Evolutionary conservation across 1,139 yeast genomes (phyloP).

Genomic region (Hanseniaspora gamundiae): DNA sequence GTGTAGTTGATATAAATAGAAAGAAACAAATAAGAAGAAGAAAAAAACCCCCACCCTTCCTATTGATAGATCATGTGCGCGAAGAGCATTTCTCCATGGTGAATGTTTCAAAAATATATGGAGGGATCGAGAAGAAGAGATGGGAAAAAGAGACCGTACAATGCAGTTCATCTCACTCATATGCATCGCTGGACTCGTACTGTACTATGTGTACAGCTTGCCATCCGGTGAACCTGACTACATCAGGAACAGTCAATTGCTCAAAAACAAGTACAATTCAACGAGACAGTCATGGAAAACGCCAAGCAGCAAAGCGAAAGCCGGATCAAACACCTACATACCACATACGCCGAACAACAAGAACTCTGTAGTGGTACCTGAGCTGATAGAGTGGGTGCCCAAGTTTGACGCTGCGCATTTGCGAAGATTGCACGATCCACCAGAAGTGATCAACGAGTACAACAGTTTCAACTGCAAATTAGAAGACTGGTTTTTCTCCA

Average conservation of each 20-base stretch:
- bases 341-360: background rate
- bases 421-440: background rate
- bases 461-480: background rate
- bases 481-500: background rate
- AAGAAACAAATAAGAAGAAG: background rate
- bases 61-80: too few relatives aligned
- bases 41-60: too few relatives aligned
- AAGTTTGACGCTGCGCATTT: background rate
- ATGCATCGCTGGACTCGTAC: too few relatives aligned
- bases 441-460: background rate
- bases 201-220: too few relatives aligned
- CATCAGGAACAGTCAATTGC: too few relatives aligned
- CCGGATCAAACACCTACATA: background rate
- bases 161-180: too few relatives aligned
- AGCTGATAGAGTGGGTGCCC: background rate
- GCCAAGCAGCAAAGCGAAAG: background rate
- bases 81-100: too few relatives aligned
- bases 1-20: background rate
- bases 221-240: too few relatives aligned
- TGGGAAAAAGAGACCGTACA: too few relatives aligned
- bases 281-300: background rate
- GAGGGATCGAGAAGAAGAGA: too few relatives aligned
- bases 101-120: too few relatives aligned
- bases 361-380: too few relatives aligned
- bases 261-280: background rate